A percentile compares a stretch with the other conserved stretches of the same genome.
Evolutionary conservation across 2,329 filamentous ascomycete species (phyloP).

Genomic region (Geosmithia flava): DNA sequence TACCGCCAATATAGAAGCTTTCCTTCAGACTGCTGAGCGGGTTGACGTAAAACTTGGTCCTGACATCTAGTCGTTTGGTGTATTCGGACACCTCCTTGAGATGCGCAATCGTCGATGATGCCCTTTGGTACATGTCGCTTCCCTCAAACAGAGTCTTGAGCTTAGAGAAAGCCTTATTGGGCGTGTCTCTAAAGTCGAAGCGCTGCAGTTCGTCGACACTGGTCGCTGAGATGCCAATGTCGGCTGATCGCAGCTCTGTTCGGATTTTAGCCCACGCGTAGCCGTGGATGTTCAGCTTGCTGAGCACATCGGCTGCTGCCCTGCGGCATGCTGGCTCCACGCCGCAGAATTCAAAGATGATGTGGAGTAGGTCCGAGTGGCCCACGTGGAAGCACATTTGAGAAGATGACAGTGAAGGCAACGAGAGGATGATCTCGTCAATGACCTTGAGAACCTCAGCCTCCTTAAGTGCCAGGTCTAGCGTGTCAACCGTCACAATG

Average conservation of each 20-base stretch:
- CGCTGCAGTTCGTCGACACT: constrained; percentile 80
- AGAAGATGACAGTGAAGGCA: constrained; percentile 59
- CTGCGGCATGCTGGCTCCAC: constrained; percentile 58
- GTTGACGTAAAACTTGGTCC: constrained; percentile 69
- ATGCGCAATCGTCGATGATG: constrained; percentile 66
- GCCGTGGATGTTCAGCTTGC: constrained; percentile 72
- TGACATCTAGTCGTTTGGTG: constrained; percentile 61
- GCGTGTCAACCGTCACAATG: constrained; percentile 70
- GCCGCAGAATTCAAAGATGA: constrained; percentile 83
- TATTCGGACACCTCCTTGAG: constrained; percentile 69
- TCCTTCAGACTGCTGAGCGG: constrained; percentile 85
- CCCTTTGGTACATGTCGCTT: constrained; percentile 58
- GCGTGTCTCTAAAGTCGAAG: constrained; percentile 72
- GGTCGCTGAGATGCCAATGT: constrained; percentile 74
- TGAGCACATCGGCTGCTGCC: constrained; percentile 70
- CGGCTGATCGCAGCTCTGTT: constrained; percentile 66
- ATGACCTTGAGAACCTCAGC: constrained; percentile 89
- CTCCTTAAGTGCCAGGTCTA: constrained; percentile 80
- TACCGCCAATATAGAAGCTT: constrained; percentile 73
- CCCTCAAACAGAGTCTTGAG: constrained; percentile 49
- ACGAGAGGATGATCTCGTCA: constrained; percentile 75
- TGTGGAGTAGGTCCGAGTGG: constrained; percentile 73
- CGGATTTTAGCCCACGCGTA: constrained; percentile 76
- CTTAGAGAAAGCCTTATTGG: constrained; percentile 43
- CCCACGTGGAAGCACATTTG: constrained; percentile 85